Conservation (phyloP, 768 basidiomycete genomes). For the Dendrothele bispora region DNA sequence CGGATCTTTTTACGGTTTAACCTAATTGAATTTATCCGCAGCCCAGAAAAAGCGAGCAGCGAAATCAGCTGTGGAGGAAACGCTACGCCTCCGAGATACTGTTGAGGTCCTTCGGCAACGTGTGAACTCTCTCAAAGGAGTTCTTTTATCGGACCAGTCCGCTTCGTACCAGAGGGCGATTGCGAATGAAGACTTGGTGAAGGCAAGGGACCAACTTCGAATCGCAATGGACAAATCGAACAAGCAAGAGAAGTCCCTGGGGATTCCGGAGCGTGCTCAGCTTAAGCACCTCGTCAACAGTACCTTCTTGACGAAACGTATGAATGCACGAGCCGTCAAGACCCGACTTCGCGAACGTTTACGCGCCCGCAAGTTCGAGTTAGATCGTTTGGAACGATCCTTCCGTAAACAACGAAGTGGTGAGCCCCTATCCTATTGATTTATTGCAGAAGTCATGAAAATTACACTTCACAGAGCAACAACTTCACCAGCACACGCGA, state of each 20-base stretch:
- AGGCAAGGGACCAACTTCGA: too few relatives aligned
- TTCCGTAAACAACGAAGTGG: constrained; percentile 12
- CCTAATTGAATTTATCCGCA: too few relatives aligned
- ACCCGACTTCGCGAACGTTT: constrained; percentile 14
- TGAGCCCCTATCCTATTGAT: too few relatives aligned
- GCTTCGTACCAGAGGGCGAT: background rate
- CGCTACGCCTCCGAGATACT: background rate
- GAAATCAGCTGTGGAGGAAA: background rate
- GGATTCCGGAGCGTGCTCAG: background rate
- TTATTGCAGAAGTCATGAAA: too few relatives aligned
- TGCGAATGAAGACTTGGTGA: background rate
- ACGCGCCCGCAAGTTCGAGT: constrained; percentile 16
- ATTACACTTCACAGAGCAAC: constrained; percentile 16
- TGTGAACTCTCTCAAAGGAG: background rate
- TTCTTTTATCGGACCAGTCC: background rate
- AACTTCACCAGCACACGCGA: constrained; percentile 14
- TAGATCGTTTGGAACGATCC: constrained; percentile 13
- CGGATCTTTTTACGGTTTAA: too few relatives aligned
- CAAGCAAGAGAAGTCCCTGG: background rate
- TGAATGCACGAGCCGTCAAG: constrained; percentile 23
- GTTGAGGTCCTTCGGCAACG: background rate
- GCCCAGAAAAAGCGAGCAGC: background rate
- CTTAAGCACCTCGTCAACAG: constrained; percentile 9
- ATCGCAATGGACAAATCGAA: background rate
- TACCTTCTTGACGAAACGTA: background rate